Conservation (phyloP, 257 asterid species). For the Marsdenia floribunda region DNA sequence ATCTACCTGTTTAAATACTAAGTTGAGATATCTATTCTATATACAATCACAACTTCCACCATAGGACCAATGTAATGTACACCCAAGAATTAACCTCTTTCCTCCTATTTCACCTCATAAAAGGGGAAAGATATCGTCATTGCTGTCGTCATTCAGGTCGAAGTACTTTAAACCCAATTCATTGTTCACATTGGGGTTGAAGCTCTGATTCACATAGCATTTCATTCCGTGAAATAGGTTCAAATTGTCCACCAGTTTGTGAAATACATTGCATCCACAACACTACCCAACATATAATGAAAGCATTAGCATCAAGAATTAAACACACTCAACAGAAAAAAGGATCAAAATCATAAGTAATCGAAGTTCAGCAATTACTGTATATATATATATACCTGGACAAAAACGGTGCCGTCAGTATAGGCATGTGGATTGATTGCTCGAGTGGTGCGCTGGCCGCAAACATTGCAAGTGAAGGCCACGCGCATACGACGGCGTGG, state of each 20-base stretch:
- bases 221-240: constrained; percentile 87
- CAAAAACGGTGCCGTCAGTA: constrained; percentile 96
- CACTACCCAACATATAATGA: constrained; percentile 39
- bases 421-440: constrained; percentile 98
- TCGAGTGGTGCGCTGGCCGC: constrained; percentile 95
- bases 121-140: constrained; percentile 43
- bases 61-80: constrained; percentile 34
- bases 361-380: neutral
- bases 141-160: constrained; percentile 49
- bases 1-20: neutral
- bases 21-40: constrained; percentile 8
- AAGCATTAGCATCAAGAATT: constrained; percentile 2
- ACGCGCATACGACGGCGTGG: constrained; percentile 95
- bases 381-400: constrained; percentile 51
- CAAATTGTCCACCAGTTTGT: constrained; percentile 92
- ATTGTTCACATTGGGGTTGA: constrained; percentile 59
- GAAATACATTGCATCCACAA: constrained; percentile 92
- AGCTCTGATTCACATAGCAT: constrained; percentile 78
- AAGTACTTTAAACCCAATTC: constrained; percentile 46
- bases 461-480: constrained; percentile 88
- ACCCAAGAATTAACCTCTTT: constrained; percentile 1
- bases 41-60: constrained; percentile 10
- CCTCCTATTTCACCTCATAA: constrained; percentile 33
- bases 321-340: neutral
- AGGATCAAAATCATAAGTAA: neutral